phyloP scores from a whole-genome alignment of 208 protist species.

The Wallacemonas sp. region DNA sequence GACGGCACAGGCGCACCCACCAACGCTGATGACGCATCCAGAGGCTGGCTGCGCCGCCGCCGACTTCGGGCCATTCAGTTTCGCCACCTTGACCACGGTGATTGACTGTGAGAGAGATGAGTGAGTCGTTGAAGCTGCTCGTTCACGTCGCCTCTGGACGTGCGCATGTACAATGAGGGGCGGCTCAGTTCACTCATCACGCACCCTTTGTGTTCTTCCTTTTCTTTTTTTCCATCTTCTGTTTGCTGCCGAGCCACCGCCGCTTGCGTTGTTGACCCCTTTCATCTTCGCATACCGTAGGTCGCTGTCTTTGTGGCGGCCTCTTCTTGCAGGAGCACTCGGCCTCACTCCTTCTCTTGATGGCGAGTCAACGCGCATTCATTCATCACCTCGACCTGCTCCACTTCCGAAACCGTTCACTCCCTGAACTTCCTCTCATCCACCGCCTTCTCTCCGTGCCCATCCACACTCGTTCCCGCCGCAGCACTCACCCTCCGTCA shows the following conservation, averaged over 20 bases:
- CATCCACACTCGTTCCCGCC: neutral
- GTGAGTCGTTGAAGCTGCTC: neutral
- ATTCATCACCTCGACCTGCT: no score
- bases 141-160: no score
- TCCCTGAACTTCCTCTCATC: no score
- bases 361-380: no score
- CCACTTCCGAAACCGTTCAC: constrained; percentile 9
- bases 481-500: neutral
- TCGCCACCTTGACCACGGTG: neutral
- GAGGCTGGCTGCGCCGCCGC: neutral
- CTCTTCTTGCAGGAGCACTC: no score
- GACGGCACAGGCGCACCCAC: no score
- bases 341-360: no score
- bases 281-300: no score
- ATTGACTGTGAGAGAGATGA: neutral
- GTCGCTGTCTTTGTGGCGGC: no score
- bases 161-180: neutral
- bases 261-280: neutral
- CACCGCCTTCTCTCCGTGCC: no score
- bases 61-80: neutral
- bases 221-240: neutral
- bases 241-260: neutral
- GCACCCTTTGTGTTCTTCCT: constrained; percentile 5
- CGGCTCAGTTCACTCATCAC: neutral
- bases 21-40: neutral